Conservation (phyloP, 208 protist species). For the Herpetomonas samuelpessoai region DNA sequence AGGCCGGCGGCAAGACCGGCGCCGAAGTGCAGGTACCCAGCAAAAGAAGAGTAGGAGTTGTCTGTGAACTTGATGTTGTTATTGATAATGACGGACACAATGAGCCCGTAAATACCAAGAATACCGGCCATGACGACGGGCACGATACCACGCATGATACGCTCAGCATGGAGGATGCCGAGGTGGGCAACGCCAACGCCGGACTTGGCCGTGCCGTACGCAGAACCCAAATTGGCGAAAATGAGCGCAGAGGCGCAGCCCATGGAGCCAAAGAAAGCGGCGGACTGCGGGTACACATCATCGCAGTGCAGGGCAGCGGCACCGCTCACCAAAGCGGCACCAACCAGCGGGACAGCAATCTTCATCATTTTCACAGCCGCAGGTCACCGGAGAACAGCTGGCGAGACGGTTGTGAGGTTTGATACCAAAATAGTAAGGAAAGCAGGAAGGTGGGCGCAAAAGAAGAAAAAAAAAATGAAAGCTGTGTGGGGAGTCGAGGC, state of each 20-base stretch:
- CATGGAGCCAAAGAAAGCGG: conserved; percentile 95
- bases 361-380: too few species aligned
- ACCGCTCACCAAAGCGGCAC: too few species aligned
- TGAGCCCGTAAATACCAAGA: conserved; percentile 86
- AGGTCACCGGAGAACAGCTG: too few species aligned
- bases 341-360: too few species aligned
- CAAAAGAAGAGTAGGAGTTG: conserved; percentile 58
- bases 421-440: too few species aligned
- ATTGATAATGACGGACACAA: conserved; percentile 84
- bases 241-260: conserved; percentile 88
- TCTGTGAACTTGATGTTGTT: conserved; percentile 89
- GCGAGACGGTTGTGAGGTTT: too few species aligned
- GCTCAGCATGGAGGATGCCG: conserved; percentile 93
- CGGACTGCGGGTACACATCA: too few species aligned
- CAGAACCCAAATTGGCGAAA: conserved; percentile 94
- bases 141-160: conserved; percentile 94
- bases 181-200: conserved; percentile 96
- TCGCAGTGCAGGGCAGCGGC: too few species aligned
- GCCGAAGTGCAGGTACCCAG: conserved; percentile 96
- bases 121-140: conserved; percentile 95
- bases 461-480: too few species aligned
- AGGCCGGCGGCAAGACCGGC: conserved; percentile 96
- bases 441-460: too few species aligned
- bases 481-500: too few species aligned
- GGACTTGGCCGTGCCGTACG: conserved; percentile 98